Evolutionary conservation across 78 protist genomes (phyloP), one percentile per base, ranked within the genome.

Genomic region (Dictyostelium citrinum): DNA sequence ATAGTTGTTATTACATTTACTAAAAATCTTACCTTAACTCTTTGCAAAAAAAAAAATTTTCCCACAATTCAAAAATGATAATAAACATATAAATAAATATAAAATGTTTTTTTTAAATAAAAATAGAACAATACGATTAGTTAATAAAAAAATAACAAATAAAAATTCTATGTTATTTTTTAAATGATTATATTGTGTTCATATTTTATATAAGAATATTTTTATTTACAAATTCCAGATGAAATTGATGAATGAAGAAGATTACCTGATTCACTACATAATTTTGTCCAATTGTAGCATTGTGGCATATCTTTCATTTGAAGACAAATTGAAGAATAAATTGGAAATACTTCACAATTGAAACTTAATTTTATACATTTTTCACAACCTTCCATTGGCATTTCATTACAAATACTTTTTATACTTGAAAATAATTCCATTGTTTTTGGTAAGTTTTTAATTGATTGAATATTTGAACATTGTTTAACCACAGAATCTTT

Each of bases 251-350:
- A 49, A 49, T 49, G 0, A 14, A 16, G 16, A 4, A 90, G 31
- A 5, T 3, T 24, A 5, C 51, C n/a, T 4, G 78, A 41, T 0
- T 22, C 0, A 7, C 8, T 3, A 61, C 93, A 90, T 64, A 78
- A 37, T 20, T 41, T 11, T 17, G 39, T 20, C 93, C 93, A 90
- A 10, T 55, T 20, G 0, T 14, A 8, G 39, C 93, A 90, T 55
- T 90, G 85, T 5, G 20, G 2, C 93, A 90, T 90, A 24, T 31
- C 51, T 17, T 77, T 68, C 93, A 90, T 90, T 8, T 17, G 29
- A 29, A 45, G 10, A 72, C 93, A 90, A 24, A 90, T 79, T 7
- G 35, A 20, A 0, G 93, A 78, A 79, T 90, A 90, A 6, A 78
- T 64, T 10, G 43, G 3, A 2, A 90, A 46, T 20, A 70, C 37